Conservation (phyloP, 202 grass and related monocot species). For the Musa balbisiana region DNA sequence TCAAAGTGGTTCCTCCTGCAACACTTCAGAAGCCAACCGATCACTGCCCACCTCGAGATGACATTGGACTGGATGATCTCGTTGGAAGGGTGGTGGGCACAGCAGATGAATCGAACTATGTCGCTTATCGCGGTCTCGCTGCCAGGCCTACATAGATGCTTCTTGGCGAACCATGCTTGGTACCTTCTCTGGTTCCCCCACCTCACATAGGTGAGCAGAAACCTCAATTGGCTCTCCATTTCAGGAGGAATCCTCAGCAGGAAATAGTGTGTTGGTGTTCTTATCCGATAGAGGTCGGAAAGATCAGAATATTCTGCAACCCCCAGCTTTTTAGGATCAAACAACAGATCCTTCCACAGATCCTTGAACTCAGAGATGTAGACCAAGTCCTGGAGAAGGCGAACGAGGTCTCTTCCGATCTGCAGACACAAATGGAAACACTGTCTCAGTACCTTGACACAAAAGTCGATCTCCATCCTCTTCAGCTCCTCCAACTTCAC, state of each 20-base stretch:
- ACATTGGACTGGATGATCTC: slow-evolving; percentile 56
- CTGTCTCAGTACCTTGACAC: slow-evolving; percentile 38
- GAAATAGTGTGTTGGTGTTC: slow-evolving; percentile 34
- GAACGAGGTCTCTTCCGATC: slow-evolving; percentile 69
- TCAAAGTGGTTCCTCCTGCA: slow-evolving; percentile 55
- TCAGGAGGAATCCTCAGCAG: slow-evolving; percentile 42
- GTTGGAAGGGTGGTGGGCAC: slow-evolving; percentile 50
- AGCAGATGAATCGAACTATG: slow-evolving; percentile 78
- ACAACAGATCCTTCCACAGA: slow-evolving; percentile 49
- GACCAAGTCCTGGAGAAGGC: slow-evolving; percentile 62
- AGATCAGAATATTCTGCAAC: slow-evolving; percentile 21
- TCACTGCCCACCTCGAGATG: slow-evolving; percentile 72
- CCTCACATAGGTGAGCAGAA: slow-evolving; percentile 73
- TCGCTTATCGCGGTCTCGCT: slow-evolving; percentile 61
- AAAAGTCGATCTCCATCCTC: slow-evolving; percentile 47
- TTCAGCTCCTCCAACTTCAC: slow-evolving; percentile 42
- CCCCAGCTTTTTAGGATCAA: background rate
- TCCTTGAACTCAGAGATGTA: slow-evolving; percentile 58
- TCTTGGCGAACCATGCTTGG: slow-evolving; percentile 76
- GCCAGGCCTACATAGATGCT: slow-evolving; percentile 50
- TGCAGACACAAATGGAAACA: slow-evolving; percentile 34
- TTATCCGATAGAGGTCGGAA: slow-evolving; percentile 29
- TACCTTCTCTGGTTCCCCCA: slow-evolving; percentile 77
- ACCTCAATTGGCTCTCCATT: slow-evolving; percentile 72
- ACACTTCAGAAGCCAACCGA: slow-evolving; percentile 72